Base-by-base conservation (phyloP, 345 rosid species). In the Stellera chamaejasme region DNA sequence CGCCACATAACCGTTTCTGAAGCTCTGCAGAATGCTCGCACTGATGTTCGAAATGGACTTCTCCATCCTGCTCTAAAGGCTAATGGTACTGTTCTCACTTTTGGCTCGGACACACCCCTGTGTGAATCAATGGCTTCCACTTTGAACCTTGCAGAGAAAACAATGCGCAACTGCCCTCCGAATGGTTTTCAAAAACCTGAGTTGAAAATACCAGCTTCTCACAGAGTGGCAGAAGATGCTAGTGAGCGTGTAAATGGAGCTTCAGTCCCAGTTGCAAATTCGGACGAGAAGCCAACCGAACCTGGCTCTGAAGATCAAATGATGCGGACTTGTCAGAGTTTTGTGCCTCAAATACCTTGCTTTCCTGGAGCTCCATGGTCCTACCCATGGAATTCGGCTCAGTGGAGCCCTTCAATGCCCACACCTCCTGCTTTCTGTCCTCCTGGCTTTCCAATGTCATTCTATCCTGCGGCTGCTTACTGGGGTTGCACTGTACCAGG, bases 41-140 rank as follows among this genome's bases (percentile, higher is more conserved):
- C 64, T 2, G 90, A 87, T 63, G 62, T 74, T 72, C 78, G 84
- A 2, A 79, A 75, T 42, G 85, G 87, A 46, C 43, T 69, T 54
- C 87, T 77, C 60, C 83, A 79, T 76, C 75, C 85, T 3, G 60
- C 74, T 1, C 14, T 79, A 45, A 73, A 73, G 60, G 60, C 75
- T 54, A 85, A 80, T 56, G 90, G 86, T 43, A 74, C 82, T 1
- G 79, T 91, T 14, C 90, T 88, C 45, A 78, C 87, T 45, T 88
- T 91, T 66, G 87, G 92, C 60, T 73, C 88, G 3, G 92, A 91
- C 43, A 42, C 81, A 3, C 92, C 82, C 9, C 77, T 91, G 11
- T 85, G 88, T 62, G 95, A 91, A 52, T 85, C 98, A 13, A 79
- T 88, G 90, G 92, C 84, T 59, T 82, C 96, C 0, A 82, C 74